These are phyloP conservation scores for Ustilago cynodontis DNA, from an alignment of 1,284 basidiomycete species.

Conservation along the genomic window DNA sequence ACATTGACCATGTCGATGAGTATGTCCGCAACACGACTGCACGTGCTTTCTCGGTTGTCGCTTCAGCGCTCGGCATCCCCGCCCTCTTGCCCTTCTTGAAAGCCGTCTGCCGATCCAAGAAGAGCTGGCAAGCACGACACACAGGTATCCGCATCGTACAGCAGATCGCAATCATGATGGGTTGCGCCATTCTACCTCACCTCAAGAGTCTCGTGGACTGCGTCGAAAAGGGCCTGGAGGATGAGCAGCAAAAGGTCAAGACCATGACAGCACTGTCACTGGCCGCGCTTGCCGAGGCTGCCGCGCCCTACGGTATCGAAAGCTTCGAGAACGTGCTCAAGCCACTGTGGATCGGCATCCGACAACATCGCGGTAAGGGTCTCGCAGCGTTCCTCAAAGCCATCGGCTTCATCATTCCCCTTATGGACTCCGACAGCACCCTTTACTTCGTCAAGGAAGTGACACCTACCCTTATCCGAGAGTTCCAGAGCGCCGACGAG, in stretches of 20 bases:
- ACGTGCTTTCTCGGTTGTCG: slow-evolving; percentile 98
- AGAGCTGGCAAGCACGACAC: slow-evolving; percentile 99
- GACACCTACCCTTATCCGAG: slow-evolving; percentile 80
- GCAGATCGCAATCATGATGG: slow-evolving; percentile 99
- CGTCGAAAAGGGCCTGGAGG: slow-evolving; percentile 92
- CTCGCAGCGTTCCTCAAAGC: slow-evolving; percentile 98
- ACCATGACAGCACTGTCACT: slow-evolving; percentile 98
- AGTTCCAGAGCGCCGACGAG: slow-evolving; percentile 99
- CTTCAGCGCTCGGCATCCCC: slow-evolving; percentile 96
- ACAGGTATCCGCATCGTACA: slow-evolving; percentile 99
- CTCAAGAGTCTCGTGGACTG: slow-evolving; percentile 96
- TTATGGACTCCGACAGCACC: slow-evolving; percentile 91
- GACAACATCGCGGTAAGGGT: slow-evolving; percentile 96
- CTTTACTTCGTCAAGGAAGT: slow-evolving; percentile 70
- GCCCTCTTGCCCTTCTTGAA: slow-evolving; percentile 97
- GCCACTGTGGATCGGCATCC: slow-evolving; percentile 97
- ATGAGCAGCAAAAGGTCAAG: slow-evolving; percentile 98
- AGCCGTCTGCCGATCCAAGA: slow-evolving; percentile 97
- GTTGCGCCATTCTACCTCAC: slow-evolving; percentile 97
- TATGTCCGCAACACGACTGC: slow-evolving; percentile 99
- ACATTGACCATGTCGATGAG: slow-evolving; percentile 99
- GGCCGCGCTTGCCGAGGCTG: slow-evolving; percentile 96
- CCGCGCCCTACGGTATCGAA: slow-evolving; percentile 99
- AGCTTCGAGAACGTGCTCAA: slow-evolving; percentile 98
- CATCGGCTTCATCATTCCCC: slow-evolving; percentile 98